Evolutionary conservation across 257 asterid genomes (phyloP), one percentile per base, ranked within the genome.

Genomic region (Thymus quinquecostatus): DNA sequence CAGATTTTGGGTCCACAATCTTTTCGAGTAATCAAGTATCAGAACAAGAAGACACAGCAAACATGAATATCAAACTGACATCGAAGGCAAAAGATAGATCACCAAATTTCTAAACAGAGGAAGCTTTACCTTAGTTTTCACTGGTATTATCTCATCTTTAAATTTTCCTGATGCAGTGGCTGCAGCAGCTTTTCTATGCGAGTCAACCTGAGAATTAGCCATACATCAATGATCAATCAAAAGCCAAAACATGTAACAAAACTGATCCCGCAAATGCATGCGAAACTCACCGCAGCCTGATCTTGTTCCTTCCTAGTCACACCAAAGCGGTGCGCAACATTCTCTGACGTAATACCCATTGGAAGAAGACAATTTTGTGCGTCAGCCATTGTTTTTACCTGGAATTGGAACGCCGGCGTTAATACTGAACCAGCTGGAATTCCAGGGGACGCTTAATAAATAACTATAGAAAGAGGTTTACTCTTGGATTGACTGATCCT

Each of bases 261-360:
- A 27, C 53, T 32, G 68, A 12, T 40, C 29, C 51, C 32, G 54
- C 30, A 71, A 38, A n/a, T 49, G 10, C 45, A 43, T 40, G 75
- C 50, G 53, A 5, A 76, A 87, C 90, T 76, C 84, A 95, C 99
- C 2, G 99, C 99, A 82, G 98, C 99, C 80, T 95, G 93, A 82
- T 95, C 99, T 80, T 92, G 99, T 78, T 92, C 96, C 83, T 82
- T 83, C 85, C 99, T 89, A 33, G 96, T 81, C 79, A 95, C 92
- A 29, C 91, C 93, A 77, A 95, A 95, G 64, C 99, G 97, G 43
- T 87, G 86, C 10, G 98, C 96, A 8, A 95, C 99, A 76, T 95
- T 95, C 84, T 95, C 99, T n/a, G 99, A 95, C 41, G 98, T 95
- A 70, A 95, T 56, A 45, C 99, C 99, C 99, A 95, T 92, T 29